These are phyloP conservation scores for Circinella umbellata DNA, from an alignment of 371 early-diverging fungal species.

Conservation along the genomic window DNA sequence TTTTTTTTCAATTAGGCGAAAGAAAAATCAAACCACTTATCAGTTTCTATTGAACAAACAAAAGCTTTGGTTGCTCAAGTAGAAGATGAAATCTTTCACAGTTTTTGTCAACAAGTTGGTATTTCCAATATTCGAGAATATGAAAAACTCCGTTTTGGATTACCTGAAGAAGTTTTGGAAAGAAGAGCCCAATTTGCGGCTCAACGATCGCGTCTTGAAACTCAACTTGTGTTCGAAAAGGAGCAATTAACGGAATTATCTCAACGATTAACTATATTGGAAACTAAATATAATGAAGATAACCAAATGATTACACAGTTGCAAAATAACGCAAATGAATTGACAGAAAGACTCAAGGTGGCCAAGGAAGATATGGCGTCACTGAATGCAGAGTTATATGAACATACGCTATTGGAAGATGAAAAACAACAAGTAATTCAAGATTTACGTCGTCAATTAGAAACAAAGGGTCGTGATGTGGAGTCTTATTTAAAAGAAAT, in stretches of 20 bases:
- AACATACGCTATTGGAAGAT: constrained; percentile 45
- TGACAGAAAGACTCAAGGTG: constrained; percentile 44
- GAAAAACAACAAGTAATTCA: constrained; percentile 63
- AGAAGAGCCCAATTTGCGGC: constrained; percentile 75
- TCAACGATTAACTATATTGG: constrained; percentile 61
- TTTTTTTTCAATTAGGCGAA: not conserved
- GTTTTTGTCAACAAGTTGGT: constrained; percentile 75
- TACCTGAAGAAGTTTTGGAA: constrained; percentile 75
- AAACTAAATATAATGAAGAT: constrained; percentile 43
- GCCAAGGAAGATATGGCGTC: constrained; percentile 35
- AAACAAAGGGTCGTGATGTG: constrained; percentile 65
- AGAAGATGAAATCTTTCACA: constrained; percentile 78
- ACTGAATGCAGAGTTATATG: constrained; percentile 46
- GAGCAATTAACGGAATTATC: constrained; percentile 71
- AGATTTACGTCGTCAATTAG: constrained; percentile 61
- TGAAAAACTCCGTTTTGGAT: constrained; percentile 70
- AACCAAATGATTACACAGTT: constrained; percentile 32
- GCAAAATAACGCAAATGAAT: constrained; percentile 40
- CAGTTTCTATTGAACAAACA: constrained; percentile 34
- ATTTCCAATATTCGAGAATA: constrained; percentile 82
- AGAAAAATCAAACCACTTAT: constrained; percentile 41
- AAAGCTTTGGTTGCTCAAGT: constrained; percentile 61
- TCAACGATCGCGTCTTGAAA: constrained; percentile 76
- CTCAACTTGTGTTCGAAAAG: constrained; percentile 78
- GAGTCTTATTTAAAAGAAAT: constrained; percentile 70